A percentile compares a stretch with the other conserved stretches of the same genome.
Conservation (phyloP, 169 alveolate species). For the Cyclospora cayetanensis region DNA sequence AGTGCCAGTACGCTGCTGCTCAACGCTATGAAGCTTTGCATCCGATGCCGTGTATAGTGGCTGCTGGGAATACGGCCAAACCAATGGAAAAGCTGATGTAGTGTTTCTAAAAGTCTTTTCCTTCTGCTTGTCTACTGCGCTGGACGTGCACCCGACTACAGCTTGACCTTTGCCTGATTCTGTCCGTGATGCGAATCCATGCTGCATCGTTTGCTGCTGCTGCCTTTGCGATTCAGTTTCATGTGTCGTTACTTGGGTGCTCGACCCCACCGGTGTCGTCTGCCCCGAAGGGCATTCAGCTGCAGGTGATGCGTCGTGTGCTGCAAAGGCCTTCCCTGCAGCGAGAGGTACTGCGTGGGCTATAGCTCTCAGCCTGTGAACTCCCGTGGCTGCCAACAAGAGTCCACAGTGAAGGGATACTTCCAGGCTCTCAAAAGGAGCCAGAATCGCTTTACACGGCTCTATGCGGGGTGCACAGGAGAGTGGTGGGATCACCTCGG, state of each 20-base stretch:
- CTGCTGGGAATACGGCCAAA: too few relatives aligned
- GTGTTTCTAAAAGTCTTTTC: background rate
- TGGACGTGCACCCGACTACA: background rate
- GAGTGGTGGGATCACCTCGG: too few relatives aligned
- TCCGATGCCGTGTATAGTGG: too few relatives aligned
- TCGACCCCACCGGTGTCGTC: too few relatives aligned
- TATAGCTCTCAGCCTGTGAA: constrained; percentile 21
- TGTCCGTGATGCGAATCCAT: background rate
- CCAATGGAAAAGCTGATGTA: too few relatives aligned
- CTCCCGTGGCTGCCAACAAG: background rate
- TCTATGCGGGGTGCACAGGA: background rate
- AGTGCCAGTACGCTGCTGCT: too few relatives aligned
- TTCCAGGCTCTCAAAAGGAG: constrained; percentile 8
- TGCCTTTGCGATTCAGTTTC: background rate
- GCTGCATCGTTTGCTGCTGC: background rate
- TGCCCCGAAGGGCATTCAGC: background rate
- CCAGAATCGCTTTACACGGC: background rate
- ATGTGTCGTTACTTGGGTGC: background rate
- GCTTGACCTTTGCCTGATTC: background rate
- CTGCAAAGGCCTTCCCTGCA: background rate
- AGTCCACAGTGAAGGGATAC: background rate
- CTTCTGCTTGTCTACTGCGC: background rate
- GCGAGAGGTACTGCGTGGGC: background rate
- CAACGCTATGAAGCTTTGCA: too few relatives aligned
- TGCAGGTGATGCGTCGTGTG: background rate